phyloP scores from a whole-genome alignment of 139 green algal species.

The Chlorella sp. region DNA sequence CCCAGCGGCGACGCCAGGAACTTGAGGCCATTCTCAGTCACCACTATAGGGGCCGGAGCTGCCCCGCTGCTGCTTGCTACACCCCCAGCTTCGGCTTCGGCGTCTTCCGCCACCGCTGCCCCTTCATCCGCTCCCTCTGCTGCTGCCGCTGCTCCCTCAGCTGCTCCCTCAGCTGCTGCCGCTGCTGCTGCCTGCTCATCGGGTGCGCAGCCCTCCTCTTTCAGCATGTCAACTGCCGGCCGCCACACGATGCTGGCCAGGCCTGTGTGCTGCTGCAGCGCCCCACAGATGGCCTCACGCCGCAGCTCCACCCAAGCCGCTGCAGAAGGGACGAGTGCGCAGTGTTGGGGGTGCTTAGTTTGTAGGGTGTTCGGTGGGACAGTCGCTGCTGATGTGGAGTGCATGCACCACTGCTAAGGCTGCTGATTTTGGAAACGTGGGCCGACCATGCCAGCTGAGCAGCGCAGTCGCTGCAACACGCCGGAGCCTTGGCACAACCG shows the following conservation, averaged over 20 bases:
- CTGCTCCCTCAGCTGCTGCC: background rate
- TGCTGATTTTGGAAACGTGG: background rate
- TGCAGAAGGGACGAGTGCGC: background rate
- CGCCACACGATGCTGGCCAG: slow-evolving; percentile 63
- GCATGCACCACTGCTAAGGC: too few relatives aligned
- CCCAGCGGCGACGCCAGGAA: slow-evolving; percentile 48
- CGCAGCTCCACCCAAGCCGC: slow-evolving; percentile 21
- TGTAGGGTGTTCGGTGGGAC: background rate
- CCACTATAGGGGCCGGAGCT: slow-evolving; percentile 31
- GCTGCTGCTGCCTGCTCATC: slow-evolving; percentile 15
- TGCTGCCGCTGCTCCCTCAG: slow-evolving; percentile 9
- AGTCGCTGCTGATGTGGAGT: too few relatives aligned
- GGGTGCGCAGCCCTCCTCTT: slow-evolving; percentile 63
- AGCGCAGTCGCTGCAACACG: too few relatives aligned
- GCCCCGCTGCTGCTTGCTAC: background rate
- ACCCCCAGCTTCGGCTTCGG: background rate
- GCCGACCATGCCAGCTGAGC: background rate
- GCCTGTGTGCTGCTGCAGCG: slow-evolving; percentile 14
- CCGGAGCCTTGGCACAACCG: too few relatives aligned
- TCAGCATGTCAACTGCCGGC: slow-evolving; percentile 58
- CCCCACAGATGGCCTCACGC: background rate
- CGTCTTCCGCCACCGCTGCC: background rate
- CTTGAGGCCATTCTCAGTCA: slow-evolving; percentile 60
- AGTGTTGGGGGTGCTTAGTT: background rate
- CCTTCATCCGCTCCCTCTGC: slow-evolving; percentile 16